phyloP scores from a whole-genome alignment of 2,329 filamentous ascomycete species.

The Dothistroma pini region DNA sequence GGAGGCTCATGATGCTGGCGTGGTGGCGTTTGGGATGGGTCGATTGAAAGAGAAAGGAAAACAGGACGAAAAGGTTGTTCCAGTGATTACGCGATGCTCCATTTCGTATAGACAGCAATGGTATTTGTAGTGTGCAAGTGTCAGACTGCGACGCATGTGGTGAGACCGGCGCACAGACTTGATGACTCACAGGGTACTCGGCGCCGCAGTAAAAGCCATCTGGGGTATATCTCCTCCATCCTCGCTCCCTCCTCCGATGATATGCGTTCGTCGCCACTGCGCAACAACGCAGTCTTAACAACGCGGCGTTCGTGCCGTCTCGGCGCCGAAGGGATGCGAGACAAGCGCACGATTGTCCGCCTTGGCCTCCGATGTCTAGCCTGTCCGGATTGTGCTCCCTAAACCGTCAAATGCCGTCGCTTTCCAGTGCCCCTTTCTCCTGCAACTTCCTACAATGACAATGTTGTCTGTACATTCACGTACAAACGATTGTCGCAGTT shows the following conservation, averaged over 20 bases:
- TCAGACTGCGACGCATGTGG: slow-evolving; percentile 4
- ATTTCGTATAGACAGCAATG: not conserved
- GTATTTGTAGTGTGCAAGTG: slow-evolving; percentile 5
- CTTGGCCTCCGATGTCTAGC: slow-evolving; percentile 6
- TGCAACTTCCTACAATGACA: slow-evolving; percentile 5
- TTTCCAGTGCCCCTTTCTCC: slow-evolving; percentile 2
- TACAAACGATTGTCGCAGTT: not conserved
- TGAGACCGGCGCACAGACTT: not conserved
- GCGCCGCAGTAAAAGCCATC: slow-evolving; percentile 2
- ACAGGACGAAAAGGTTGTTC: not conserved
- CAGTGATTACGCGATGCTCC: not conserved
- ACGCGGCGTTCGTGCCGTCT: not conserved
- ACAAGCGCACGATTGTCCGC: too few relatives aligned
- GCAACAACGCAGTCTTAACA: not conserved
- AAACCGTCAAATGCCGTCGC: slow-evolving; percentile 12
- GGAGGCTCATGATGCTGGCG: not conserved
- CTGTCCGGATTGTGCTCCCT: not conserved
- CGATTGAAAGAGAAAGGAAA: not conserved
- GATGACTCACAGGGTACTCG: not conserved
- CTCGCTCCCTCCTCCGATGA: not conserved
- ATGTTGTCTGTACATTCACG: not conserved
- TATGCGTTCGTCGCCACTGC: not conserved
- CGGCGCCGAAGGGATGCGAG: not conserved
- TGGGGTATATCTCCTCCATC: slow-evolving; percentile 11
- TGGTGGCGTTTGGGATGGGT: not conserved